phyloP scores from a whole-genome alignment of 2,329 filamentous ascomycete species.

The Xylariaceae sp. region DNA sequence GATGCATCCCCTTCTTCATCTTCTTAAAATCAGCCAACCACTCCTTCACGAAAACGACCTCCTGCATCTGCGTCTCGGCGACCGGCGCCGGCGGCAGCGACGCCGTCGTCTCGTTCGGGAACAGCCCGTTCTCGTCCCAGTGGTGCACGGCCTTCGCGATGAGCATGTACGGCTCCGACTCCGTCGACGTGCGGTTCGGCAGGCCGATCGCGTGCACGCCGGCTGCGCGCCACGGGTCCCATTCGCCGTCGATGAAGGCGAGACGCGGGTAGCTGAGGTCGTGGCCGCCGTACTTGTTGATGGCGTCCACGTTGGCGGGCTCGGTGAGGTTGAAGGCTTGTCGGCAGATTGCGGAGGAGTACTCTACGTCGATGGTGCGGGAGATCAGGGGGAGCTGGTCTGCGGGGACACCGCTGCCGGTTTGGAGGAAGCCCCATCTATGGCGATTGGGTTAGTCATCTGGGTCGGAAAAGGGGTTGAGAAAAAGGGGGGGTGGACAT shows the following conservation, averaged over 20 bases:
- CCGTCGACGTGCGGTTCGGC: conserved; percentile 52
- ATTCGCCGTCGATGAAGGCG: conserved; percentile 70
- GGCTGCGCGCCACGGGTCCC: conserved; percentile 74
- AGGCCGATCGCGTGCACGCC: conserved; percentile 64
- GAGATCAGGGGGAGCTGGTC: conserved; percentile 65
- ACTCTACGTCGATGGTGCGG: conserved; percentile 61
- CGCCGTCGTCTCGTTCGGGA: conserved; percentile 54
- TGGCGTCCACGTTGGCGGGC: conserved; percentile 55
- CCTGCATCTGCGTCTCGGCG: conserved; percentile 50
- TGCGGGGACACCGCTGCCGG: conserved; percentile 62
- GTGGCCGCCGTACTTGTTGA: conserved; percentile 75
- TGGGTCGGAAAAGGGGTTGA: not conserved
- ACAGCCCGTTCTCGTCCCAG: conserved; percentile 71
- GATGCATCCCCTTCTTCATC: conserved; percentile 6
- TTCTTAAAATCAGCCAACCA: conserved; percentile 60
- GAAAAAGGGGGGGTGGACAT: conserved; percentile 22
- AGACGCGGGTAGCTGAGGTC: conserved; percentile 68
- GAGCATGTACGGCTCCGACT: conserved; percentile 64
- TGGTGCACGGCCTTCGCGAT: conserved; percentile 69
- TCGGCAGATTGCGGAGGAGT: conserved; percentile 56
- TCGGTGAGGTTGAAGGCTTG: conserved; percentile 64
- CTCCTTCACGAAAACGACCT: conserved; percentile 56
- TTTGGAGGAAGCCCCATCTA: conserved; percentile 74
- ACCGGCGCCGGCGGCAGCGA: conserved; percentile 55
- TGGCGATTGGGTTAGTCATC: conserved; percentile 2